A percentile compares a stretch with the other conserved stretches of the same genome.
These are phyloP conservation scores for Dryadomyces sulphureus DNA, from an alignment of 2,329 filamentous ascomycete genomes.

Conservation along the genomic window DNA sequence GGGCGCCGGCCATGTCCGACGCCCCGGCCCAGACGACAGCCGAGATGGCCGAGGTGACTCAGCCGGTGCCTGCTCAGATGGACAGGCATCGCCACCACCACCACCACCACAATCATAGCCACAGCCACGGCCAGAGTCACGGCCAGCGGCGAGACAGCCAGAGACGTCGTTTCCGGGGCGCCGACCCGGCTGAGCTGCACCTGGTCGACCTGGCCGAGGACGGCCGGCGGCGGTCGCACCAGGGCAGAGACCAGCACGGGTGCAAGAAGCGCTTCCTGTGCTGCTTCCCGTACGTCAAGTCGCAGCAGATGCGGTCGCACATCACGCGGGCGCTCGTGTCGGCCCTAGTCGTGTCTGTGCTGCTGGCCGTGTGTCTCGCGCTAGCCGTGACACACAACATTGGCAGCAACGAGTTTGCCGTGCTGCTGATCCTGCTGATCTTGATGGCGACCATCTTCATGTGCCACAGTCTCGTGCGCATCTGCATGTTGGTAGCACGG, in stretches of 20 bases:
- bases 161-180: conserved; percentile 19
- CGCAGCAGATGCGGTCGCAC: conserved; percentile 36
- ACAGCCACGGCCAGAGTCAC: not conserved
- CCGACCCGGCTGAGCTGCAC: conserved; percentile 33
- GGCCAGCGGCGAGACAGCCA: not conserved
- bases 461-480: conserved; percentile 60
- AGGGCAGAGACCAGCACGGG: conserved; percentile 5
- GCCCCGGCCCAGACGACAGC: conserved; percentile 9
- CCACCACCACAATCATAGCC: not conserved
- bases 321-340: conserved; percentile 50
- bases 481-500: conserved; percentile 51
- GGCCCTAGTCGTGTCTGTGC: conserved; percentile 41
- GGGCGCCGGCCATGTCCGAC: conserved; percentile 9
- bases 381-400: conserved; percentile 52
- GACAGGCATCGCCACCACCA: not conserved
- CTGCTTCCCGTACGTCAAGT: conserved; percentile 41
- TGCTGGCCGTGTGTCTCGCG: conserved; percentile 54
- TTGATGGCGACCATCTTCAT: conserved; percentile 64
- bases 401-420: conserved; percentile 56
- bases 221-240: conserved; percentile 18
- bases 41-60: not conserved
- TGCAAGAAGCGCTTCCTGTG: conserved; percentile 28
- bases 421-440: conserved; percentile 67
- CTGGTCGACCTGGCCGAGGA: conserved; percentile 28
- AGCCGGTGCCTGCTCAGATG: no score